Conservation (phyloP, 306 rosid genomes). For the Glycine latifolia region DNA sequence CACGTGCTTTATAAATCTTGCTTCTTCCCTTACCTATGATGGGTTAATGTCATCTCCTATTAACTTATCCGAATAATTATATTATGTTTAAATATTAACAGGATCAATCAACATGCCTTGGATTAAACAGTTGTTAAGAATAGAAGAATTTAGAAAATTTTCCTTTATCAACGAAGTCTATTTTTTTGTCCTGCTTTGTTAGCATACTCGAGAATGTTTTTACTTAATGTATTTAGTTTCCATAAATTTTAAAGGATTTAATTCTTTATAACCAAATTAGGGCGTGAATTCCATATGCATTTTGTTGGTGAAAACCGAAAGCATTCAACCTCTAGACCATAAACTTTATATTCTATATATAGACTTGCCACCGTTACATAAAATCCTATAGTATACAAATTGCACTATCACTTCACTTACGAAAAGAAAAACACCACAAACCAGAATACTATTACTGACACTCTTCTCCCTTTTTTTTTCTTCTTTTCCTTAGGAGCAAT, state of each 20-base stretch:
- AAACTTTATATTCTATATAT: conserved; percentile 7
- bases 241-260: background rate
- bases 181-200: background rate
- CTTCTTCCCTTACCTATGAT: too few species aligned
- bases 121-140: background rate
- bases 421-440: conserved; percentile 33
- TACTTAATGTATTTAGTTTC: background rate
- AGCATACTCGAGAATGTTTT: background rate
- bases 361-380: conserved; percentile 41
- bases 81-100: background rate
- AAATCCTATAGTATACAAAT: conserved; percentile 35
- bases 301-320: background rate
- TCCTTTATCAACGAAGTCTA: background rate
- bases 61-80: background rate
- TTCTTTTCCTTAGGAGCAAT: background rate
- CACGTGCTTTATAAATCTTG: too few species aligned
- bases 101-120: background rate
- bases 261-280: background rate
- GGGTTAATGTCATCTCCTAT: too few species aligned
- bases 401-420: conserved; percentile 41
- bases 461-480: background rate
- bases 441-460: conserved; percentile 36
- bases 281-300: background rate
- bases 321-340: background rate
- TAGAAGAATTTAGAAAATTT: background rate